Evolutionary conservation across 2,329 filamentous ascomycete genomes (phyloP).

Genomic region (Colletotrichum limetticola): DNA sequence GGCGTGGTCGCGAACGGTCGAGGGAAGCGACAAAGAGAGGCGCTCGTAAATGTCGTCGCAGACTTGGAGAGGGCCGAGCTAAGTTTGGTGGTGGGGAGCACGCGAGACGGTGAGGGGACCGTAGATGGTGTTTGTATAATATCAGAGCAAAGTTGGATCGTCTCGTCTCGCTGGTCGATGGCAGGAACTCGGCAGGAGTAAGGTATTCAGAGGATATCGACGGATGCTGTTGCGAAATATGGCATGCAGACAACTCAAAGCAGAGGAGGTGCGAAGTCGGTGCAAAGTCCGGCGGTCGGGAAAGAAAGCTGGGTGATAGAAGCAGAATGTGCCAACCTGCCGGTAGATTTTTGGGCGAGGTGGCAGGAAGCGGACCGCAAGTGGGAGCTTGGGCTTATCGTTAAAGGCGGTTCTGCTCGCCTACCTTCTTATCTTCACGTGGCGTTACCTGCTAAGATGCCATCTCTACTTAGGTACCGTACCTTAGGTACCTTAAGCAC

Average conservation of each 20-base stretch:
- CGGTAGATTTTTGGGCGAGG: slow-evolving; percentile 32
- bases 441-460: slow-evolving; percentile 9
- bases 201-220: not conserved
- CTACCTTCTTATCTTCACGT: slow-evolving; percentile 31
- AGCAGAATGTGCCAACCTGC: slow-evolving; percentile 8
- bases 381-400: slow-evolving; percentile 31
- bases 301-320: slow-evolving; percentile 7
- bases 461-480: not conserved
- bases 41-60: slow-evolving; percentile 6
- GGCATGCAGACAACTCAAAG: not conserved
- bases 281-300: not conserved
- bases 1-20: slow-evolving; percentile 1
- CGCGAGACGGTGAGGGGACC: slow-evolving; percentile 15
- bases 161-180: slow-evolving; percentile 6
- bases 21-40: not conserved
- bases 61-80: slow-evolving; percentile 9
- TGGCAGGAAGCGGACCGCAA: slow-evolving; percentile 32
- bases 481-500: not conserved
- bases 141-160: not conserved
- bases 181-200: not conserved
- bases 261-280: slow-evolving; percentile 14
- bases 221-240: not conserved
- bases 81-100: not conserved
- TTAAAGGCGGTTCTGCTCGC: slow-evolving; percentile 10
- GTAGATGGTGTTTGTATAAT: not conserved